phyloP scores from a whole-genome alignment of 2,329 filamentous ascomycete genomes.

The Chrysoporthe puriensis region DNA sequence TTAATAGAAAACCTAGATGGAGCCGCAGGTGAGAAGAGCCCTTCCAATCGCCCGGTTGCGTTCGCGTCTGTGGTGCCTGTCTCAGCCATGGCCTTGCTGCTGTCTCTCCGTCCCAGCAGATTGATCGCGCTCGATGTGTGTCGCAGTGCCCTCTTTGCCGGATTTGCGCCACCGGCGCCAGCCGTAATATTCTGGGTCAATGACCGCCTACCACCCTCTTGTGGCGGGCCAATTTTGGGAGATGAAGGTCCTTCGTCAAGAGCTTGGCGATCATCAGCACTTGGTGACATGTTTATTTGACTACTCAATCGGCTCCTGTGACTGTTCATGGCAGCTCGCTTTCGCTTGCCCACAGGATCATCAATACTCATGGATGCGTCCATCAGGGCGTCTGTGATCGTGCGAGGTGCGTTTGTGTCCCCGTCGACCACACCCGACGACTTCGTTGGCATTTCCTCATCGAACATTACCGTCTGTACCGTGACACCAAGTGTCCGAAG shows the following conservation, averaged over 20 bases:
- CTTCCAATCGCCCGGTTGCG: slow-evolving; percentile 63
- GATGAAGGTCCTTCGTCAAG: slow-evolving; percentile 35
- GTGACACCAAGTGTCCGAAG: slow-evolving; percentile 77
- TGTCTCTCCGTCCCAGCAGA: slow-evolving; percentile 62
- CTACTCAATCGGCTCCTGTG: slow-evolving; percentile 51
- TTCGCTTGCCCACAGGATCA: slow-evolving; percentile 60
- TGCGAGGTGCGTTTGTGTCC: slow-evolving; percentile 61
- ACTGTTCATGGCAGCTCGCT: slow-evolving; percentile 54
- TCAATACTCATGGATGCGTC: slow-evolving; percentile 92
- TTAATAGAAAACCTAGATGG: slow-evolving; percentile 40
- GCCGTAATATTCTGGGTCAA: slow-evolving; percentile 3
- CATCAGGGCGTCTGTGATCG: slow-evolving; percentile 86
- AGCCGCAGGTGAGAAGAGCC: slow-evolving; percentile 51
- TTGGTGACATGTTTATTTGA: slow-evolving; percentile 42
- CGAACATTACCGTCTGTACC: slow-evolving; percentile 90
- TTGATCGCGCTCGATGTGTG: slow-evolving; percentile 64
- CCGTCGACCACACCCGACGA: slow-evolving; percentile 39
- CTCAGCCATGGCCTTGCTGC: slow-evolving; percentile 60
- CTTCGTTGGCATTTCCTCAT: slow-evolving; percentile 66
- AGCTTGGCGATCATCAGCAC: slow-evolving; percentile 41
- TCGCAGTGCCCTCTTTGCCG: slow-evolving; percentile 52
- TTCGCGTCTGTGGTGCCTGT: slow-evolving; percentile 63
- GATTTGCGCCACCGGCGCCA: slow-evolving; percentile 30
- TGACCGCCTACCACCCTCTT: slow-evolving; percentile 29
- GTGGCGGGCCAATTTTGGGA: slow-evolving; percentile 24